Base-by-base conservation (phyloP, 257 asterid genomes). In the Ballota nigra region DNA sequence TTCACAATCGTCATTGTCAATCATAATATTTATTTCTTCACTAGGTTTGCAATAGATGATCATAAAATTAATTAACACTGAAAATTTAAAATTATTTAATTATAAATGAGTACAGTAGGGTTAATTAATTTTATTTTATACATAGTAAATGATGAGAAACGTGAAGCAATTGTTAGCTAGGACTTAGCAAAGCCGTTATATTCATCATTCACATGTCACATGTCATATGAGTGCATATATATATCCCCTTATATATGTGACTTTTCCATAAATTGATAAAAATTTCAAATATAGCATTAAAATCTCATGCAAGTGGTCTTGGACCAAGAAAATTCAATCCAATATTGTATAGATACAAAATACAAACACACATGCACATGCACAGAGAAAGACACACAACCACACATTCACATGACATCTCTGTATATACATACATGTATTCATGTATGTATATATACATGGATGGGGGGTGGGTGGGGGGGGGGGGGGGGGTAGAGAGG, bases 351-450 rank as follows among this genome's bases (percentile, higher is more conserved):
- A 73, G 73, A 78, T 76, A 73, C 56, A 66, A 71, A 69, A 82
- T 71, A 73, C 80, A 78, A 83, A 83, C 81, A 86, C 58, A 59
- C 16, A 53, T 41, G 57, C 65, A 75, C 31, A 77, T 59, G 40
- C 63, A 45, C 59, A 57, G 36, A 26, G 20, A 84, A 26, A 66
- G 65, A 75, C 60, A 41, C 63, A 79, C 61, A 82, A 43, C 74
- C 65, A 80, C 66, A 47, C 60, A 82, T 38, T 67, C 56, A 31
- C 53, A 70, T 40, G 3, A 4, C 3, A 36, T n/a, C 8, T 22
- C n/a, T 51, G 22, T 29, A 34, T 23, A 53, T 16, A 16, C 13
- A 51, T 11, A 15, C 8, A 47, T 66, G 3, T 15, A 45, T 65
- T 0, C n/a, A 16, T 68, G 22, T 13, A 60, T 10, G 29, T 22